Percentiles rank a stretch among this genome's conserved stretches.
Conservation (phyloP, 805 yeast species). For the Kazachstania kunashirensis region DNA sequence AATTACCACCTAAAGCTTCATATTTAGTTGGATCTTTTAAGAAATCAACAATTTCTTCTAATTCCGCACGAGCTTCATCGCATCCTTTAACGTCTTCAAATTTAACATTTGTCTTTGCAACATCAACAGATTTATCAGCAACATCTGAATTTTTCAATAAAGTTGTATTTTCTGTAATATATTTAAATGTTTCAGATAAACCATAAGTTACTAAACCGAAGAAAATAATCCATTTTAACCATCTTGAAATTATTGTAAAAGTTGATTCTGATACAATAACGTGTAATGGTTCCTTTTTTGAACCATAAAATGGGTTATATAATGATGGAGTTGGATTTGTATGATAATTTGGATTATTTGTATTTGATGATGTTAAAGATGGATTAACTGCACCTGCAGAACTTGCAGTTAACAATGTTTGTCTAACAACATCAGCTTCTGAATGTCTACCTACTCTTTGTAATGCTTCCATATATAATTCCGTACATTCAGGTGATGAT, state of each 20-base stretch:
- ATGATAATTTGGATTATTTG: conserved; percentile 17
- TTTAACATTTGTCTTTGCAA: conserved; percentile 73
- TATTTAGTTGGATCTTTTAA: conserved; percentile 92
- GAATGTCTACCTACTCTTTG: conserved; percentile 64
- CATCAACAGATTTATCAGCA: conserved; percentile 72
- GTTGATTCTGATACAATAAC: conserved; percentile 87
- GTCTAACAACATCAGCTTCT: conserved; percentile 62
- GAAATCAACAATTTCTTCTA: conserved; percentile 96
- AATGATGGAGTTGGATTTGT: conserved; percentile 19
- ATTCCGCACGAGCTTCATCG: conserved; percentile 95
- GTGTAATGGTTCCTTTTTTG: conserved; percentile 77
- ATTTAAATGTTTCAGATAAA: conserved; percentile 66
- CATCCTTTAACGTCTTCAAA: conserved; percentile 94
- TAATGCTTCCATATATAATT: conserved; percentile 72
- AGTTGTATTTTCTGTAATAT: conserved; percentile 68
- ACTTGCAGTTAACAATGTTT: conserved; percentile 34
- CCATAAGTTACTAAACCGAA: conserved; percentile 74
- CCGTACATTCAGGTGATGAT: conserved; percentile 66
- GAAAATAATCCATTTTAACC: conserved; percentile 84
- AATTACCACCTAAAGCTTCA: conserved; percentile 93
- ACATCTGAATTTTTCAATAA: conserved; percentile 58
- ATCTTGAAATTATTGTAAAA: conserved; percentile 64
- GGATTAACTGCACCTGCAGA: conserved; percentile 29
- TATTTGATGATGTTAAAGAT: conserved; percentile 22
- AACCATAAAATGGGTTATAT: conserved; percentile 39